Conservation (phyloP, 2,329 filamentous ascomycete species). For the Colletotrichum zoysiae region DNA sequence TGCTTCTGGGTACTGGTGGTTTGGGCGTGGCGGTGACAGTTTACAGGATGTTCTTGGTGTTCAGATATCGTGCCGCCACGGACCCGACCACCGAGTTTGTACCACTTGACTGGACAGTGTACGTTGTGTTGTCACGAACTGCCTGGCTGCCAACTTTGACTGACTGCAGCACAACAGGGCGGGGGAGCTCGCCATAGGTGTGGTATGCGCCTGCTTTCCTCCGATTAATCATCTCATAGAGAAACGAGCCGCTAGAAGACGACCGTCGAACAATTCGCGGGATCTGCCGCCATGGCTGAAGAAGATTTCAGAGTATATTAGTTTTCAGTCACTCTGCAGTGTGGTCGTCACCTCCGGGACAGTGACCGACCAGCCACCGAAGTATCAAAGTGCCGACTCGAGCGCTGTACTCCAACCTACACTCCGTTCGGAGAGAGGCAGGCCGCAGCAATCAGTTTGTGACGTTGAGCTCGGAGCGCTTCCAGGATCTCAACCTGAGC, state of each 20-base stretch:
- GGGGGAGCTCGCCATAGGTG: constrained; percentile 42
- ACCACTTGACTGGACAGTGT: constrained; percentile 38
- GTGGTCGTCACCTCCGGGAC: not conserved
- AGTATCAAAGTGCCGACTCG: constrained; percentile 14
- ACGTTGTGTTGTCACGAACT: not conserved
- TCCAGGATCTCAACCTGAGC: constrained; percentile 1
- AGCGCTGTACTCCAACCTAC: constrained; percentile 1
- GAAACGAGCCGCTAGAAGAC: not conserved
- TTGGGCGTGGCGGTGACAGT: constrained; percentile 47
- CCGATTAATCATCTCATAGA: constrained; percentile 43
- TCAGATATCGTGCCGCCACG: constrained; percentile 42
- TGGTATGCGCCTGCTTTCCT: constrained; percentile 43
- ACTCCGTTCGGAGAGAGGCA: constrained; percentile 13
- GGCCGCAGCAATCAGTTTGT: constrained; percentile 20
- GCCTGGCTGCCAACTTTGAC: not conserved
- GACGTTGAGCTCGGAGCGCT: constrained; percentile 27
- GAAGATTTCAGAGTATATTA: constrained; percentile 1
- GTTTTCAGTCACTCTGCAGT: constrained; percentile 4
- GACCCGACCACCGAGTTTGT: constrained; percentile 47
- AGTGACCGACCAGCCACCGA: not conserved
- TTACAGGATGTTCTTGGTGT: constrained; percentile 46
- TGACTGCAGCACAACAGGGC: constrained; percentile 15
- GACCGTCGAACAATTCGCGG: not conserved
- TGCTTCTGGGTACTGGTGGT: constrained; percentile 49
- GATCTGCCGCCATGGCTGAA: constrained; percentile 4